A percentile compares a stretch with the other conserved stretches of the same genome.
Conservation (phyloP, 345 rosid species). For the Sonneratia alba region DNA sequence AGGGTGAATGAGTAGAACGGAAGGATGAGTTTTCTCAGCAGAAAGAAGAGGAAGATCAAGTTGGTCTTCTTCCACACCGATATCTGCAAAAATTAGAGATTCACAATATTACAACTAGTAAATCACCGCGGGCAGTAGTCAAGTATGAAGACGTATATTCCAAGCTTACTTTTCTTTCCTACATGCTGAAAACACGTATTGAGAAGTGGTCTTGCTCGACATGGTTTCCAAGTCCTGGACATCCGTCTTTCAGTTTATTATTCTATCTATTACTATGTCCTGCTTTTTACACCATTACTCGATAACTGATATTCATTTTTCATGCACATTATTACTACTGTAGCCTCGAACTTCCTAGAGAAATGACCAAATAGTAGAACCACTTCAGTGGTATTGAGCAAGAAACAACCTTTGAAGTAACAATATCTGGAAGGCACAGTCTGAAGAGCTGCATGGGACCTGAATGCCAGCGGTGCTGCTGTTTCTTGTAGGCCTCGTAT, state of each 20-base stretch:
- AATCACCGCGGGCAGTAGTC: not conserved
- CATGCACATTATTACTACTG: not conserved
- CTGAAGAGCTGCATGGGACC: slow-evolving; percentile 94
- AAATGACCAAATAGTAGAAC: not conserved
- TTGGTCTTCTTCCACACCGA: slow-evolving; percentile 64
- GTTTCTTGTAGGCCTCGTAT: slow-evolving; percentile 83
- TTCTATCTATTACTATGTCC: no score
- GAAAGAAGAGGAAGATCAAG: slow-evolving; percentile 75
- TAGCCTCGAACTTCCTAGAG: not conserved
- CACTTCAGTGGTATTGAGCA: not conserved
- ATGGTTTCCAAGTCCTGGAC: no score
- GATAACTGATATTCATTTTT: no score
- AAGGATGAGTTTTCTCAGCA: slow-evolving; percentile 73
- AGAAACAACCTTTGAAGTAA: slow-evolving; percentile 55
- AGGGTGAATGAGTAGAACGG: slow-evolving; percentile 92
- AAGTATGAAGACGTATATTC: not conserved
- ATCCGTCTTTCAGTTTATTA: no score
- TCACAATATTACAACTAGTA: not conserved
- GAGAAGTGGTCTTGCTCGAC: no score
- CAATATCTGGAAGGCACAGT: slow-evolving; percentile 63
- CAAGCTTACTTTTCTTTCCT: no score
- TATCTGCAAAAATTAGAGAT: slow-evolving; percentile 25
- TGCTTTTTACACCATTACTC: no score
- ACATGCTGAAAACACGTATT: no score
- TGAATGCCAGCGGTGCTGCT: slow-evolving; percentile 90